Evolutionary conservation across 164 flowering plant species (phyloP), one percentile per base, ranked within the genome.

Genomic region (Euptelea pleiosperma): DNA sequence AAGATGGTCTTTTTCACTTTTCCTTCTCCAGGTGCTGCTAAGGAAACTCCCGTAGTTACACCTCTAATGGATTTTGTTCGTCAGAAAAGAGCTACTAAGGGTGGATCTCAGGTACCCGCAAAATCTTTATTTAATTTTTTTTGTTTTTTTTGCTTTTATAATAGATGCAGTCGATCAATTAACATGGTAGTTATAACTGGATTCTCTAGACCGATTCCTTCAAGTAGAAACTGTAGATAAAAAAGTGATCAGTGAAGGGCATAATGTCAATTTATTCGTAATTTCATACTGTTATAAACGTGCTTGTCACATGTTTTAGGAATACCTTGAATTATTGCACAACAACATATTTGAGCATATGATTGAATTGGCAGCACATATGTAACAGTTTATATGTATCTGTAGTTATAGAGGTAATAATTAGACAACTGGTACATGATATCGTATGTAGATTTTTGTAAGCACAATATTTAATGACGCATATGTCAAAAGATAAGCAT

Each of bases 11-110:
- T n/a, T 47, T 43, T 24, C 18, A 7, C 12, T n/a, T 39, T 42
- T 18, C 25, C 21, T 43, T 62, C 56, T 73, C 43, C 69, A 86
- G 93, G 81, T 74, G 80, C 77, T 67, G 70, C 71, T 25, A 89
- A 85, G 72, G 98, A 88, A 26, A 31, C 64, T 69, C 89, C 83
- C 31, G 64, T 91, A 37, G 77, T 86, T 42, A 91, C 96, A 33
- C 89, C 98, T 47, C 51, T 91, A 31, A 91, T 91, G 98, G 94
- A 91, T 60, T 91, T 74, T 76, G 74, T 91, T 45, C 86, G 96
- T 15, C 85, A 84, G 70, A 86, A 85, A 77, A 80, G 96, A 76
- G 98, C 94, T 54, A 82, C 91, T 5, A 91, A 91, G 76, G 70
- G 65, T 68, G 86, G 81, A 60, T 58, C 84, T 52, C 85, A 83